Evolutionary conservation across 495 filamentous ascomycete genomes (phyloP), one percentile per base, ranked within the genome.

Genomic region (Hamigera avellanea): DNA sequence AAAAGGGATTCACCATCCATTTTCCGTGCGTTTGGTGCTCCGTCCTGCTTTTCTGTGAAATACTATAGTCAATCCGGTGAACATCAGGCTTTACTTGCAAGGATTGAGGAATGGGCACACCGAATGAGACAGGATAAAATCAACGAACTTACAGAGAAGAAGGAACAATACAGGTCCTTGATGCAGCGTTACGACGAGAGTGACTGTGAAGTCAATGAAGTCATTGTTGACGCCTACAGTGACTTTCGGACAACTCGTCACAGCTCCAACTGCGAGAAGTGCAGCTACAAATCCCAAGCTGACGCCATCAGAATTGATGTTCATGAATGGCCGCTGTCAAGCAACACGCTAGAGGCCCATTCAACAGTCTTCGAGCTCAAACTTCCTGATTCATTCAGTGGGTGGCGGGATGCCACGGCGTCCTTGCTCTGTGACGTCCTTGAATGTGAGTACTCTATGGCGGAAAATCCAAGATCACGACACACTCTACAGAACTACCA

Each of bases 301-400:
- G 29, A 32, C 26, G 6, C 29, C 32, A 19, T 14, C 44, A 32
- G 12, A 38, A 80, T 85, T 29, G 4, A 44, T 0, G 35, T 75
- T 33, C 60, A 78, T 37, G 78, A 82, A 42, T 81, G 74, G 76
- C 78, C 79, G 2, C 50, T 83, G 7, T 72, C 78, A 0, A 10
- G n/a, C 0, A 33, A 59, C 13, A 6, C 21, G 0, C 23, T 36
- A 0, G 18, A 64, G 14, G 56, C 62, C 0, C 67, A 72, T 37
- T 54, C 69, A 0, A 59, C 61, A 0, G 64, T 81, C 0, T 80
- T 83, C 31, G 78, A 83, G 50, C 55, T 81, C 0, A 26, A 42
- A 8, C 48, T 67, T 0, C 75, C 77, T 5, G 8, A 13, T 0
- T 33, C 41, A 0, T 66, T 80, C 28, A 41, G 28, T 8, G 31